Conservation (phyloP, 495 filamentous ascomycete genomes). For the Baudoinia panamericana region DNA sequence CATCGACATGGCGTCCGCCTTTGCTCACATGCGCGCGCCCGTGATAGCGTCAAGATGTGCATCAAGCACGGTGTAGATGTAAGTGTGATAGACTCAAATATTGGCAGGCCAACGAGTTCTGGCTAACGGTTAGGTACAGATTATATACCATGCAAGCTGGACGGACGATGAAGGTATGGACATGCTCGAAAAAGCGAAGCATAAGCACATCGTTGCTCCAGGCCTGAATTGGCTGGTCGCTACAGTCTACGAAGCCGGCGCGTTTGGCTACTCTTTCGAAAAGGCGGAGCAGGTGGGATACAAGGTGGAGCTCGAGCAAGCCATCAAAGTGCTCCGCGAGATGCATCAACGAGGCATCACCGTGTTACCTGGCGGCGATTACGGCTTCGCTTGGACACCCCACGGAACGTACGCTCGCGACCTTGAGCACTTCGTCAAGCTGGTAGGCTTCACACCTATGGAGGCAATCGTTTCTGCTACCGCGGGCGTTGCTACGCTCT, state of each 20-base stretch:
- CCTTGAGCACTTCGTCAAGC: constrained; percentile 35
- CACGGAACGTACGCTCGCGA: constrained; percentile 35
- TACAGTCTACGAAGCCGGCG: constrained; percentile 32
- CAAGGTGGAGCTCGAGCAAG: constrained; percentile 33
- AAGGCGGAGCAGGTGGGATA: constrained; percentile 37
- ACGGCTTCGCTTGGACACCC: constrained; percentile 42
- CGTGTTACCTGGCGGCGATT: constrained; percentile 40
- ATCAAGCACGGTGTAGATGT: constrained; percentile 37
- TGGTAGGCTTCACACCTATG: constrained; percentile 39
- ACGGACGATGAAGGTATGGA: constrained; percentile 39
- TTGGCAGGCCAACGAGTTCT: no score
- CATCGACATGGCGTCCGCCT: constrained; percentile 34
- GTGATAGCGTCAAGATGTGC: constrained; percentile 37
- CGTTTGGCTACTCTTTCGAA: constrained; percentile 35
- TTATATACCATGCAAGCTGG: constrained; percentile 40
- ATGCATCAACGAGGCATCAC: constrained; percentile 38
- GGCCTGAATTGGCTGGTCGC: constrained; percentile 37
- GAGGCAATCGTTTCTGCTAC: constrained; percentile 39
- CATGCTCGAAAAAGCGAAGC: constrained; percentile 35
- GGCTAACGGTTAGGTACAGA: constrained; percentile 1
- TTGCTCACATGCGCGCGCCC: constrained; percentile 39
- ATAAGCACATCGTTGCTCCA: constrained; percentile 36
- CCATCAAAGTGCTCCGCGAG: constrained; percentile 33
- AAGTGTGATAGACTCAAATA: no score
- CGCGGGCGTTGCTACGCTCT: constrained; percentile 35